Conservation (phyloP, 345 rosid genomes). For the Euphorbia lathyris region DNA sequence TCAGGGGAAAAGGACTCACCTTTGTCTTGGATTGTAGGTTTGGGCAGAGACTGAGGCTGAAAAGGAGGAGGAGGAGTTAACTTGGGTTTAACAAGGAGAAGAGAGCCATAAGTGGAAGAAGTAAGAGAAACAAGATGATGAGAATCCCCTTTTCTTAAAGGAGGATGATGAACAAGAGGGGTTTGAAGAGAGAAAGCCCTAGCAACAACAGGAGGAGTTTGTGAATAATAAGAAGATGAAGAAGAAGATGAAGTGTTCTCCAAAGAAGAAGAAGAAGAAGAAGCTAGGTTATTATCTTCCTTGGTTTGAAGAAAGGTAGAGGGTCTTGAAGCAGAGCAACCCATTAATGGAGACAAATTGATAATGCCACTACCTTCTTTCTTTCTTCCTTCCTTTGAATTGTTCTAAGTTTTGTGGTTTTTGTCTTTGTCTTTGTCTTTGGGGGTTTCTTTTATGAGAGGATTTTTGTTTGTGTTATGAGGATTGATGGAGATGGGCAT, state of each 20-base stretch:
- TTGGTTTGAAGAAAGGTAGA: conserved; percentile 11
- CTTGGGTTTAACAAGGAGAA: conserved; percentile 43
- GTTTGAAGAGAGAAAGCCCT: conserved; percentile 62
- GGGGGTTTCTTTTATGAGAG: too few relatives aligned
- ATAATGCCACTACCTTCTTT: neutral
- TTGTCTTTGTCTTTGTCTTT: too few relatives aligned
- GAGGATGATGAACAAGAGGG: conserved; percentile 86
- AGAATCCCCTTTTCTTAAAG: conserved; percentile 76
- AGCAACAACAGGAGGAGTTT: conserved; percentile 16
- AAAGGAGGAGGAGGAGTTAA: conserved; percentile 8
- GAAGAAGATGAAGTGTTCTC: conserved; percentile 19
- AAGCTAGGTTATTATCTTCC: conserved; percentile 1
- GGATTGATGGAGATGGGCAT: neutral
- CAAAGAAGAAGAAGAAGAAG: neutral
- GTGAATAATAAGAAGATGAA: conserved; percentile 29
- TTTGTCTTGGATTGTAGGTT: conserved; percentile 11
- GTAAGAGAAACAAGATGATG: conserved; percentile 86
- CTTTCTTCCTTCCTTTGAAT: neutral
- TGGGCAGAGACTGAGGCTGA: conserved; percentile 26
- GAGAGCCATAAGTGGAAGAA: conserved; percentile 83
- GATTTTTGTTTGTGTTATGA: neutral
- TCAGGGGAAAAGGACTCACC: conserved; percentile 58
- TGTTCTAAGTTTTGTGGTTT: neutral
- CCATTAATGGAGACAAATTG: conserved; percentile 44
- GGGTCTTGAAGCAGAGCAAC: conserved; percentile 66